Evolutionary conservation across 2,329 filamentous ascomycete species (phyloP).

Genomic region (Aspergillus sp.): DNA sequence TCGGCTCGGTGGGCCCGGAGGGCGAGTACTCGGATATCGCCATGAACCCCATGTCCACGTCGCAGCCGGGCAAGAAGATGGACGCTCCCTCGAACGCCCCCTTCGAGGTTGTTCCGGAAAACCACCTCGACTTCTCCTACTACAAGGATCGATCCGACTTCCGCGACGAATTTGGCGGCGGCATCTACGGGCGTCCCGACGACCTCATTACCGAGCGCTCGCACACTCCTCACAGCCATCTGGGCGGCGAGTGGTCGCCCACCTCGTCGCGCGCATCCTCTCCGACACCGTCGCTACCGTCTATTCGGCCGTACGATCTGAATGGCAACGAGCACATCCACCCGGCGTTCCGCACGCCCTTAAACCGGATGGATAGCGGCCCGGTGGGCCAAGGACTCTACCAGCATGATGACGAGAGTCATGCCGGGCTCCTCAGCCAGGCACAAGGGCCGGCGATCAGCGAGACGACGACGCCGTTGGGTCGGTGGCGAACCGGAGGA

Average conservation of each 20-base stretch:
- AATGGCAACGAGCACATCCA: slow-evolving; percentile 28
- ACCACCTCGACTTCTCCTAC: slow-evolving; percentile 83
- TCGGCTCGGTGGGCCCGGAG: slow-evolving; percentile 52
- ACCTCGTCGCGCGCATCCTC: slow-evolving; percentile 42
- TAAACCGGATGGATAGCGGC: slow-evolving; percentile 26
- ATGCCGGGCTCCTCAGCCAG: slow-evolving; percentile 37
- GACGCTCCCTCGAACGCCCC: slow-evolving; percentile 55
- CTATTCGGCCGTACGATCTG: slow-evolving; percentile 25
- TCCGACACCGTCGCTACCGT: slow-evolving; percentile 37
- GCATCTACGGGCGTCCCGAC: slow-evolving; percentile 50
- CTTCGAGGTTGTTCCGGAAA: slow-evolving; percentile 87
- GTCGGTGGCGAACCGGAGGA: slow-evolving; percentile 37
- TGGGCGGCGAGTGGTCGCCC: slow-evolving; percentile 40
- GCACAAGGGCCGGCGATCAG: slow-evolving; percentile 32
- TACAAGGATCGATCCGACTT: slow-evolving; percentile 91
- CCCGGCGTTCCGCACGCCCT: slow-evolving; percentile 37
- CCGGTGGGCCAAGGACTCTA: slow-evolving; percentile 29
- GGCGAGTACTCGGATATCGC: slow-evolving; percentile 69
- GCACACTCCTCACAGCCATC: slow-evolving; percentile 40
- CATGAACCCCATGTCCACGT: slow-evolving; percentile 72
- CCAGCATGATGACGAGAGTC: slow-evolving; percentile 39
- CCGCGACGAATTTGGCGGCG: slow-evolving; percentile 79
- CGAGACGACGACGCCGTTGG: slow-evolving; percentile 23
- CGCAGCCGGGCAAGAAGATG: slow-evolving; percentile 55
- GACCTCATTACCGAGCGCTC: slow-evolving; percentile 48